These are phyloP conservation scores for Chalciporus piperatus DNA, from an alignment of 768 basidiomycete genomes.

Conservation along the genomic window DNA sequence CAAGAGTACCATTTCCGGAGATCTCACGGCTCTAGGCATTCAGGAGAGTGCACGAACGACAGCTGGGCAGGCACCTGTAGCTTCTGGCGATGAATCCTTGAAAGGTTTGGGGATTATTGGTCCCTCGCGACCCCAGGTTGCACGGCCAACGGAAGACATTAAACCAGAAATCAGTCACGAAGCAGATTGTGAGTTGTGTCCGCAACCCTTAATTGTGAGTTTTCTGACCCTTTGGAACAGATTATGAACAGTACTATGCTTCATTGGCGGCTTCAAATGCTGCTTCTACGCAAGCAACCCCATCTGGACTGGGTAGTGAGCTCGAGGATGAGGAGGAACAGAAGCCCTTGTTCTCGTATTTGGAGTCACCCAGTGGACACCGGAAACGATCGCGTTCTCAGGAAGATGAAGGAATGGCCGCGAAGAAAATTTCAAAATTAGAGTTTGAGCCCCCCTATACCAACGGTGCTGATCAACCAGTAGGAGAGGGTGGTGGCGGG, in stretches of 20 bases:
- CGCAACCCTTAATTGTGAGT: neutral
- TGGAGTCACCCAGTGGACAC: slow-evolving; percentile 69
- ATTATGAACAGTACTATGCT: slow-evolving; percentile 83
- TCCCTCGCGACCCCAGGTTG: slow-evolving; percentile 27
- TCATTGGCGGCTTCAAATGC: slow-evolving; percentile 63
- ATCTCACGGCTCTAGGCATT: slow-evolving; percentile 83
- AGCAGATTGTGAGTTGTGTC: slow-evolving; percentile 55
- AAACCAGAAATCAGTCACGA: slow-evolving; percentile 55
- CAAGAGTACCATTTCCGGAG: slow-evolving; percentile 92
- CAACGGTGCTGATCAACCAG: slow-evolving; percentile 6
- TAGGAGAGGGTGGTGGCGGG: slow-evolving; percentile 1
- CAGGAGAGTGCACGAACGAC: slow-evolving; percentile 63
- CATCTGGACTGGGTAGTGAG: slow-evolving; percentile 51
- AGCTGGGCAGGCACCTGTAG: slow-evolving; percentile 30
- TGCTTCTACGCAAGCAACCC: slow-evolving; percentile 60
- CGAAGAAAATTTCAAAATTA: slow-evolving; percentile 43
- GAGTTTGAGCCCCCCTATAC: slow-evolving; percentile 30
- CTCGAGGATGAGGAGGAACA: slow-evolving; percentile 70
- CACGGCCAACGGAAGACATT: slow-evolving; percentile 31
- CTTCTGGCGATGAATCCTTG: slow-evolving; percentile 70
- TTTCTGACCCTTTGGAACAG: slow-evolving; percentile 32
- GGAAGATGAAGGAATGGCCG: slow-evolving; percentile 49
- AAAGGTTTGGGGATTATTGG: slow-evolving; percentile 64
- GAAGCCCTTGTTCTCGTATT: slow-evolving; percentile 63
- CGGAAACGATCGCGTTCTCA: slow-evolving; percentile 69